phyloP scores from a whole-genome alignment of 2,329 filamentous ascomycete species.

The Boeremia exigua region DNA sequence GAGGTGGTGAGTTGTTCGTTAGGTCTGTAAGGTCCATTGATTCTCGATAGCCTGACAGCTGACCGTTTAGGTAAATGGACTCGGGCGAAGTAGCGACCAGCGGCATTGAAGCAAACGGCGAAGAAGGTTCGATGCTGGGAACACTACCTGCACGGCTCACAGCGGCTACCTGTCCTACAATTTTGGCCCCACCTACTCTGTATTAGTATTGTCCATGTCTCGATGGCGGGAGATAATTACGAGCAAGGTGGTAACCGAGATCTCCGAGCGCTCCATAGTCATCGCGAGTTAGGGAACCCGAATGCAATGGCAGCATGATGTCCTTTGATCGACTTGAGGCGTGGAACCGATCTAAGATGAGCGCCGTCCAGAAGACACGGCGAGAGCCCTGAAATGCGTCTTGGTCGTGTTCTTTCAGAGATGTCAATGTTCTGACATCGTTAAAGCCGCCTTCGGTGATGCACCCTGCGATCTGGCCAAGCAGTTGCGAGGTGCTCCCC shows the following conservation, averaged over 20 bases:
- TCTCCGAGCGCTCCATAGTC: slow-evolving; percentile 42
- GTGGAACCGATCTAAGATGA: slow-evolving; percentile 48
- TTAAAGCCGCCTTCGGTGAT: slow-evolving; percentile 42
- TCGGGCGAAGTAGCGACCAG: slow-evolving; percentile 34
- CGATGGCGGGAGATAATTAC: slow-evolving; percentile 28
- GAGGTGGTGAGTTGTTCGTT: slow-evolving; percentile 36
- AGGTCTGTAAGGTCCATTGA: slow-evolving; percentile 41
- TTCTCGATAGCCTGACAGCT: slow-evolving; percentile 40
- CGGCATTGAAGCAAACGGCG: slow-evolving; percentile 35
- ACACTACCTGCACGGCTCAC: slow-evolving; percentile 38
- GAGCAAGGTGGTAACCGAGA: slow-evolving; percentile 43
- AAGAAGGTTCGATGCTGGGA: slow-evolving; percentile 39
- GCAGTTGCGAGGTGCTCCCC: slow-evolving; percentile 37
- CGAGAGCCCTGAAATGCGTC: slow-evolving; percentile 40
- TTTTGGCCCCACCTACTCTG: slow-evolving; percentile 37
- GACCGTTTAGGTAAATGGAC: slow-evolving; percentile 37
- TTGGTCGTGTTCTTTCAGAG: slow-evolving; percentile 39
- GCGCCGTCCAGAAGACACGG: slow-evolving; percentile 45
- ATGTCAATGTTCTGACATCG: slow-evolving; percentile 32
- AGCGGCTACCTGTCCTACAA: slow-evolving; percentile 39
- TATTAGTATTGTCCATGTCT: slow-evolving; percentile 12
- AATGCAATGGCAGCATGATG: slow-evolving; percentile 39
- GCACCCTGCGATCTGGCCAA: slow-evolving; percentile 41
- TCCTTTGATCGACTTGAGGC: slow-evolving; percentile 44
- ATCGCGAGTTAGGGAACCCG: slow-evolving; percentile 40